Conservation (phyloP, 345 rosid species). For the Cardamine chenopodiifolia region DNA sequence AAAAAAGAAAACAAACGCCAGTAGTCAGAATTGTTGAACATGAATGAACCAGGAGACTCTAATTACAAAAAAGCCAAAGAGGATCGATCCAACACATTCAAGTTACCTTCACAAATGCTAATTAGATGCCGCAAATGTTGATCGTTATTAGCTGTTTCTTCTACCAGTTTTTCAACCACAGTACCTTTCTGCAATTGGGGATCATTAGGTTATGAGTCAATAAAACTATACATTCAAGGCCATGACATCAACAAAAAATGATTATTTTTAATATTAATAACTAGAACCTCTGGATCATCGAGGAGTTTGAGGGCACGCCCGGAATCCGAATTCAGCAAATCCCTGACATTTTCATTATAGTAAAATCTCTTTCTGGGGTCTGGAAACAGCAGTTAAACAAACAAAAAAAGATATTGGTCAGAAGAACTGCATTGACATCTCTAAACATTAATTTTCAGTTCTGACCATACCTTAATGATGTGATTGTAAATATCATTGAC, state of each 20-base stretch:
- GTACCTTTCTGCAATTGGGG: slow-evolving; percentile 81
- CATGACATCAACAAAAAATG: background rate
- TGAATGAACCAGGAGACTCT: background rate
- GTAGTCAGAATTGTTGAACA: slow-evolving; percentile 24
- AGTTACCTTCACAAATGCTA: slow-evolving; percentile 88
- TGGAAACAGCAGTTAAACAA: slow-evolving; percentile 45
- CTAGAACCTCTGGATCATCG: slow-evolving; percentile 96
- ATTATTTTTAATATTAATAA: background rate
- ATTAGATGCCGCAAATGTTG: slow-evolving; percentile 84
- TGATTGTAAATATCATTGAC: slow-evolving; percentile 90
- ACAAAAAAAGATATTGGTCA: slow-evolving; percentile 10
- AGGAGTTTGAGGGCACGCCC: slow-evolving; percentile 94
- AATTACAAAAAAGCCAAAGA: slow-evolving; percentile 9
- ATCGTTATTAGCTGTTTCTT: slow-evolving; percentile 80
- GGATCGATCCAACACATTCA: slow-evolving; percentile 15
- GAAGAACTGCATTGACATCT: slow-evolving; percentile 12
- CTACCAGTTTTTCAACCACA: slow-evolving; percentile 92
- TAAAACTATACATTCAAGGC: slow-evolving; percentile 5
- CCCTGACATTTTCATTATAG: slow-evolving; percentile 90
- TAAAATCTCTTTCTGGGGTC: slow-evolving; percentile 97
- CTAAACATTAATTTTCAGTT: background rate
- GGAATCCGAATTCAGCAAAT: slow-evolving; percentile 87
- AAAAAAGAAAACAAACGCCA: slow-evolving; percentile 19
- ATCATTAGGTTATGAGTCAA: background rate
- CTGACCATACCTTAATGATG: slow-evolving; percentile 59